phyloP scores from a whole-genome alignment of 192 early-diverging fungal genomes.

The Gigaspora rosea region DNA sequence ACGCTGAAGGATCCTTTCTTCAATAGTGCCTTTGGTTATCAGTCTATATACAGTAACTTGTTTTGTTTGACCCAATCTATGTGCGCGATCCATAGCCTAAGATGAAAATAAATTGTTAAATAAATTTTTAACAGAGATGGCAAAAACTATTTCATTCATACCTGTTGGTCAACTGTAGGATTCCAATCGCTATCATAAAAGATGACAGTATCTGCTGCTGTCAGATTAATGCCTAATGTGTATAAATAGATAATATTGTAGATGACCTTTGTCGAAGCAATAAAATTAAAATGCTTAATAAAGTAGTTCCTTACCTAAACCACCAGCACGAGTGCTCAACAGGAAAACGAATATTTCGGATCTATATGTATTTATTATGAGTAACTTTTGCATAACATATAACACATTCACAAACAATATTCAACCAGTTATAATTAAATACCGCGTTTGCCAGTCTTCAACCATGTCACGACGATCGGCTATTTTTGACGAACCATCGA shows the following conservation, averaged over 20 bases:
- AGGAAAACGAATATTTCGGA: slow-evolving; percentile 85
- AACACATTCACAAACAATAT: too few species aligned
- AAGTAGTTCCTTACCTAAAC: slow-evolving; percentile 41
- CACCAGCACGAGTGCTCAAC: slow-evolving; percentile 83
- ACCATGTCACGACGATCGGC: slow-evolving; percentile 89
- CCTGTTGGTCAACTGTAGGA: slow-evolving; percentile 87
- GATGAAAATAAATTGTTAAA: background rate
- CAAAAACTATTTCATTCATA: slow-evolving; percentile 1
- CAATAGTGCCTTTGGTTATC: slow-evolving; percentile 80
- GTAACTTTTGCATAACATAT: background rate
- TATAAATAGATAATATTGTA: too few species aligned
- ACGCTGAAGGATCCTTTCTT: slow-evolving; percentile 78
- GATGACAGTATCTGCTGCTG: slow-evolving; percentile 86
- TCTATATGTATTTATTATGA: slow-evolving; percentile 25
- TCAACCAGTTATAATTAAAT: background rate
- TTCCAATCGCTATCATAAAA: slow-evolving; percentile 92
- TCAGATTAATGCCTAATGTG: slow-evolving; percentile 77
- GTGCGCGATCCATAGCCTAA: slow-evolving; percentile 83
- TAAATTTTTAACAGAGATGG: background rate
- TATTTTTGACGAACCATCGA: slow-evolving; percentile 88
- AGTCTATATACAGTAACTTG: slow-evolving; percentile 84
- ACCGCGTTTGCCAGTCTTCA: slow-evolving; percentile 87
- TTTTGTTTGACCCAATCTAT: slow-evolving; percentile 81
- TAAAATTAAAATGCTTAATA: too few species aligned
- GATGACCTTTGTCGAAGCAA: too few species aligned